Conservation (phyloP, 495 filamentous ascomycete genomes). For the Glutinoglossum americanum region DNA sequence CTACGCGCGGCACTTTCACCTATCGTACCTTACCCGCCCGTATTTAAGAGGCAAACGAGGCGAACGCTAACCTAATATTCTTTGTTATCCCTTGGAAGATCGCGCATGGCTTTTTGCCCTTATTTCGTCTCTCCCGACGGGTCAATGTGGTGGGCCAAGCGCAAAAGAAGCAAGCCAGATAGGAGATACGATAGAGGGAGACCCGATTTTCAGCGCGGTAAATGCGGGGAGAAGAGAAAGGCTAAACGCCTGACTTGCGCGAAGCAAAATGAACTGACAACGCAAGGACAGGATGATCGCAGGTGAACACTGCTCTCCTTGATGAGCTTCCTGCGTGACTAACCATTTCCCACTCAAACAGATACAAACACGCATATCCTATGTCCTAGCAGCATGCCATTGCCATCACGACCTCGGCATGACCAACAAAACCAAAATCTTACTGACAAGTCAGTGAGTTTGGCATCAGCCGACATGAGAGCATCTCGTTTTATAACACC, state of each 20-base stretch:
- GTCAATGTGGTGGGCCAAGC: background rate
- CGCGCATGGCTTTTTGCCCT: too few relatives aligned
- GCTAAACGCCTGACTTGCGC: background rate
- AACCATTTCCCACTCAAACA: background rate
- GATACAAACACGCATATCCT: too few relatives aligned
- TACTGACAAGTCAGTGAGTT: background rate
- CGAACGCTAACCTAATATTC: too few relatives aligned
- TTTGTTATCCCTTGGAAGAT: too few relatives aligned
- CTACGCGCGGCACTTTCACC: too few relatives aligned
- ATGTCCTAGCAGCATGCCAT: background rate
- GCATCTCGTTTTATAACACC: background rate
- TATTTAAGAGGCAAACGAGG: background rate
- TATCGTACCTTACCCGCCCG: background rate
- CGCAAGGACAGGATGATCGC: background rate
- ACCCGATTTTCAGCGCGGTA: background rate
- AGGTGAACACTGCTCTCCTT: too few relatives aligned
- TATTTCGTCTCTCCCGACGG: background rate
- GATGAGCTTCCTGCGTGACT: background rate
- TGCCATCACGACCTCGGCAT: background rate
- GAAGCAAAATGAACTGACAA: background rate
- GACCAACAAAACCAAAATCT: background rate
- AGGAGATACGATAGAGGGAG: too few relatives aligned
- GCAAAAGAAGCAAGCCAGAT: background rate
- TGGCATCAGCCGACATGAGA: background rate
- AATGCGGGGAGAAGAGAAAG: background rate